phyloP scores from a whole-genome alignment of 2,329 filamentous ascomycete species.

The Geosmithia putterillii region DNA sequence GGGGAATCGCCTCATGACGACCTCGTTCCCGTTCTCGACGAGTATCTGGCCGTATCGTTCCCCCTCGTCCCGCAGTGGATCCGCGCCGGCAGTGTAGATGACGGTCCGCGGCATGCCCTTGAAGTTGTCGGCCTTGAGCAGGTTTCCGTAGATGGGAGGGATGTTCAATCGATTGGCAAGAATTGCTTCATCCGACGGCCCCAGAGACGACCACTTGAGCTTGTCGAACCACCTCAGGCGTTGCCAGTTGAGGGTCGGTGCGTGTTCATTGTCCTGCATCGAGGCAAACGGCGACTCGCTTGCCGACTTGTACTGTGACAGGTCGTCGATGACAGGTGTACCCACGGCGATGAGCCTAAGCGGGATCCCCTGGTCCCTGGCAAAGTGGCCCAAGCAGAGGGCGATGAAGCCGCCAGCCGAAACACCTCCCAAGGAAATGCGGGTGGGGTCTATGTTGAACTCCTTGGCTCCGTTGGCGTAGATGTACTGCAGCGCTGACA shows the following conservation, averaged over 20 bases:
- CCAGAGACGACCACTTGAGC: conserved; percentile 16
- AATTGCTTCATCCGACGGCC: conserved; percentile 5
- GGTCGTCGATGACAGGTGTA: conserved; percentile 26
- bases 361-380: conserved; percentile 23
- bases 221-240: conserved; percentile 27
- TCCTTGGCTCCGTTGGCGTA: conserved; percentile 15
- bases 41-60: conserved; percentile 31
- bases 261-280: conserved; percentile 26
- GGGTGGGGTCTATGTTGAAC: conserved; percentile 23
- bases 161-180: conserved; percentile 5
- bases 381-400: conserved; percentile 23
- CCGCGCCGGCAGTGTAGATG: conserved; percentile 28
- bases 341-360: conserved; percentile 23
- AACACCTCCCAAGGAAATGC: conserved; percentile 30
- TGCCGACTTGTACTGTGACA: conserved; percentile 20
- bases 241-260: conserved; percentile 29
- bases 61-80: conserved; percentile 34
- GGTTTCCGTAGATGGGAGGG: conserved; percentile 11
- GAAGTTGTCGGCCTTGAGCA: conserved; percentile 21
- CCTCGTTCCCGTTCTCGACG: conserved; percentile 28
- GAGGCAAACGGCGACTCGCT: conserved; percentile 24
- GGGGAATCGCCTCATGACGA: conserved; percentile 29
- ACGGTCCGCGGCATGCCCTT: conserved; percentile 21
- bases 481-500: conserved; percentile 28
- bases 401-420: conserved; percentile 30